These are phyloP conservation scores for Ogataea salicorniae DNA, from an alignment of 805 yeast genomes.

Conservation along the genomic window DNA sequence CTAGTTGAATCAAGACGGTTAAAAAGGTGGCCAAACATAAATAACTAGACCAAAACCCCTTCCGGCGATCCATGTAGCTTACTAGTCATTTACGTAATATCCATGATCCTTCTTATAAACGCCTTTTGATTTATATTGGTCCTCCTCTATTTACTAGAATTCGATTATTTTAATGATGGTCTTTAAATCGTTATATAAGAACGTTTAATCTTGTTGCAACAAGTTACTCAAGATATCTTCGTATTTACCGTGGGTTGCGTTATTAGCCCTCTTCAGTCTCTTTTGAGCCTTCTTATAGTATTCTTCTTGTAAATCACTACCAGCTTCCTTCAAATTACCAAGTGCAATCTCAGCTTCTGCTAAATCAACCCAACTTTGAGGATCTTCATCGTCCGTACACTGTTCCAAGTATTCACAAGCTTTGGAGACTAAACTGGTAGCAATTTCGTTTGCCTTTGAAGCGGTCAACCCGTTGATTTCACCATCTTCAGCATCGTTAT, in stretches of 20 bases:
- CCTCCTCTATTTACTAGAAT: too few species aligned
- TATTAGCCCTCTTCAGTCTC: conserved; percentile 65
- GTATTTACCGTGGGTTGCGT: conserved; percentile 73
- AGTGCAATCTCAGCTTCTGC: conserved; percentile 83
- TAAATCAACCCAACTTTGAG: conserved; percentile 73
- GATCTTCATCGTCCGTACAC: conserved; percentile 68
- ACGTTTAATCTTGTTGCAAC: conserved; percentile 12
- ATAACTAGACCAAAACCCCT: too few species aligned
- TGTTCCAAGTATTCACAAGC: conserved; percentile 55
- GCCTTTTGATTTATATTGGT: too few species aligned
- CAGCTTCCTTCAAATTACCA: conserved; percentile 68
- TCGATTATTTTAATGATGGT: too few species aligned
- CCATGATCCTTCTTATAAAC: too few species aligned
- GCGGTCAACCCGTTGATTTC: conserved; percentile 35
- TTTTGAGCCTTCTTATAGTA: conserved; percentile 66
- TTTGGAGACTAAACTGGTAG: conserved; percentile 40
- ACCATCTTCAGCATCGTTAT: conserved; percentile 29
- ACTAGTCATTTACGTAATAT: too few species aligned
- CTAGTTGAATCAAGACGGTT: too few species aligned
- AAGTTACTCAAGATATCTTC: conserved; percentile 58
- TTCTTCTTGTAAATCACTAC: conserved; percentile 60
- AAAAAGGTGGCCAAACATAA: too few species aligned
- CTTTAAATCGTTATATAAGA: not conserved
- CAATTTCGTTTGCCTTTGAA: conserved; percentile 43
- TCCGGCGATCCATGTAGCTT: too few species aligned